Conservation (phyloP, 2,329 filamentous ascomycete genomes). For the Aspergillus ibericus region DNA sequence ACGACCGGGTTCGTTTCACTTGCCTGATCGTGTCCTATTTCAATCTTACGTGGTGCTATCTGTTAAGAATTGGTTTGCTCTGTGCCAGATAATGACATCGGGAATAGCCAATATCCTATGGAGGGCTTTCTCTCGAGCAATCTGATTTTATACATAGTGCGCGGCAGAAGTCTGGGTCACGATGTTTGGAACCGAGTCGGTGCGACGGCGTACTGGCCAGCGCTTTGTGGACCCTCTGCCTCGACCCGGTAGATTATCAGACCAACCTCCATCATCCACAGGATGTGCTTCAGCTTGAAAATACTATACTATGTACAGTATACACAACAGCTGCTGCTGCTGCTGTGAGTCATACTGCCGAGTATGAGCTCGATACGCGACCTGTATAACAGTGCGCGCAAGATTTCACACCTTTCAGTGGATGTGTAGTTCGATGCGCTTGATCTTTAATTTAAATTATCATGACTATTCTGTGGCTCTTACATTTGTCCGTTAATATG, state of each 20-base stretch:
- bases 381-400: background rate
- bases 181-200: background rate
- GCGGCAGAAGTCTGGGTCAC: background rate
- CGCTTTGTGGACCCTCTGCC: background rate
- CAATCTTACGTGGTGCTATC: background rate
- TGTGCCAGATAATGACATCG: too few relatives aligned
- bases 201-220: background rate
- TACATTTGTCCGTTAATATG: background rate
- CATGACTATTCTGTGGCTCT: background rate
- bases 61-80: too few relatives aligned
- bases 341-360: background rate
- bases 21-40: background rate
- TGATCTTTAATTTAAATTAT: too few relatives aligned
- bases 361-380: background rate
- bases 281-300: too few relatives aligned
- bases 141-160: background rate
- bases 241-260: background rate
- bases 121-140: too few relatives aligned
- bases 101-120: background rate
- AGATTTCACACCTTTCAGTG: background rate
- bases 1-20: background rate
- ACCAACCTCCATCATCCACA: too few relatives aligned
- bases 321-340: background rate
- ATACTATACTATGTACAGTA: background rate
- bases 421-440: background rate